phyloP scores from a whole-genome alignment of 2,329 filamentous ascomycete genomes.

The Exophiala phaeomuriformis region DNA sequence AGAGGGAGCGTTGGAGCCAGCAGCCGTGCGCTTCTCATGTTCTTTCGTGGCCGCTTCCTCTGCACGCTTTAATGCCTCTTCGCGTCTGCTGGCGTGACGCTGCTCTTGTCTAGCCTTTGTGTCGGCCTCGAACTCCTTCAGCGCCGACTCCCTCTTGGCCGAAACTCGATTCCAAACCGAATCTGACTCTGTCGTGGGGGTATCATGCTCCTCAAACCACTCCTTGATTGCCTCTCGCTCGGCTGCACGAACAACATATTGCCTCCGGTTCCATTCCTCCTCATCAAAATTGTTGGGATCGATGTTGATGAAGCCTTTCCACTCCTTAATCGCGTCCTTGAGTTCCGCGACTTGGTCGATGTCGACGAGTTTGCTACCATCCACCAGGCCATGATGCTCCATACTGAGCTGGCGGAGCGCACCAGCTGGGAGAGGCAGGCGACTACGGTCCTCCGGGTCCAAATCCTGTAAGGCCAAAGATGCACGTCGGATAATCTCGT shows the following conservation, averaged over 20 bases:
- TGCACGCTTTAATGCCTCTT: slow-evolving; percentile 2
- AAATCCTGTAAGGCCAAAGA: slow-evolving; percentile 28
- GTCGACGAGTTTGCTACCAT: slow-evolving; percentile 4
- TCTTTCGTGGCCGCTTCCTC: slow-evolving; percentile 4
- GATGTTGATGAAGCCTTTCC: slow-evolving; percentile 2
- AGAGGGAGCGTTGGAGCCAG: neutral
- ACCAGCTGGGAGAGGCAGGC: slow-evolving; percentile 8
- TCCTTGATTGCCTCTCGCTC: slow-evolving; percentile 14
- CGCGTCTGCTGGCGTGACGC: slow-evolving; percentile 2
- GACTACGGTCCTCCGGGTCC: slow-evolving; percentile 7
- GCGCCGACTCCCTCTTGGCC: slow-evolving; percentile 8
- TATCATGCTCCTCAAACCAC: slow-evolving; percentile 12
- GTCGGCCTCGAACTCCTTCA: slow-evolving; percentile 4
- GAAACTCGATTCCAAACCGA: slow-evolving; percentile 14
- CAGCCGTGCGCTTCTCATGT: slow-evolving; percentile 1
- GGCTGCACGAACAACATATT: slow-evolving; percentile 3
- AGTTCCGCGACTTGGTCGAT: slow-evolving; percentile 2
- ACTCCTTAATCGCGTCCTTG: slow-evolving; percentile 5
- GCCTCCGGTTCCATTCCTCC: slow-evolving; percentile 1
- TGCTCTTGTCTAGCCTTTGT: slow-evolving; percentile 1
- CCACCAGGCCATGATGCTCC: slow-evolving; percentile 14
- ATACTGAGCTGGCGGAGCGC: slow-evolving; percentile 17
- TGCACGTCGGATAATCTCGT: slow-evolving; percentile 26
- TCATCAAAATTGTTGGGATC: slow-evolving; percentile 5
- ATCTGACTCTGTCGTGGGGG: slow-evolving; percentile 5